These are phyloP conservation scores for Gynandropsis gynandra DNA, from an alignment of 345 rosid species.

Conservation along the genomic window DNA sequence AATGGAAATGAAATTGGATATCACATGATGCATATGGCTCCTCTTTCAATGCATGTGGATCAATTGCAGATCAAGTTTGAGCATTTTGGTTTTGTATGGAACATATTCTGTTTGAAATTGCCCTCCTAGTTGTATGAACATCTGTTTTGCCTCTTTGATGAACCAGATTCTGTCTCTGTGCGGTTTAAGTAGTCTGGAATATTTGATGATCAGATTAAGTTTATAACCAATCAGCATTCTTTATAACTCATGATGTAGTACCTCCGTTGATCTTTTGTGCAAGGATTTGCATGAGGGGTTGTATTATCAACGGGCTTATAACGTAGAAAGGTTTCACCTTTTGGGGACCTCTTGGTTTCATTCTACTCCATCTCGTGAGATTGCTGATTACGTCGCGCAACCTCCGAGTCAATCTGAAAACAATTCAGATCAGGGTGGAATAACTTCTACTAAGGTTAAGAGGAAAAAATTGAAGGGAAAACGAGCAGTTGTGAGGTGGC, in stretches of 20 bases:
- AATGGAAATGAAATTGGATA: neutral
- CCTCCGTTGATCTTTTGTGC: constrained; percentile 47
- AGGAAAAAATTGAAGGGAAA: constrained; percentile 80
- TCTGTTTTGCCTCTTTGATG: too few species aligned
- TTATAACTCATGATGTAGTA: constrained; percentile 39
- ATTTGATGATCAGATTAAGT: too few species aligned
- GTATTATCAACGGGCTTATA: constrained; percentile 7
- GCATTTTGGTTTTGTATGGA: too few species aligned
- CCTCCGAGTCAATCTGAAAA: constrained; percentile 21
- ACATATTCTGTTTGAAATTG: too few species aligned
- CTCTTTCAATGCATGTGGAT: too few species aligned
- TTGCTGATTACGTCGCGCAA: constrained; percentile 25
- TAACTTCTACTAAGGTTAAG: constrained; percentile 35
- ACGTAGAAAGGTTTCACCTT: constrained; percentile 13
- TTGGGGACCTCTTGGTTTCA: constrained; percentile 38
- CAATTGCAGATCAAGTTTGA: too few species aligned
- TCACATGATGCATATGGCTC: too few species aligned
- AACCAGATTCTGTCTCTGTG: too few species aligned
- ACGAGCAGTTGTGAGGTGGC: constrained; percentile 85
- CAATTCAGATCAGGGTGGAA: constrained; percentile 20
- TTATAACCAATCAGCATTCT: too few species aligned
- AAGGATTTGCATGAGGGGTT: constrained; percentile 44
- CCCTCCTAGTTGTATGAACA: too few species aligned
- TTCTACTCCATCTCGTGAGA: constrained; percentile 26
- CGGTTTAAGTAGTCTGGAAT: too few species aligned